phyloP scores from a whole-genome alignment of 108 stramenopile genomes.

The Fistulifera pelliculosa region DNA sequence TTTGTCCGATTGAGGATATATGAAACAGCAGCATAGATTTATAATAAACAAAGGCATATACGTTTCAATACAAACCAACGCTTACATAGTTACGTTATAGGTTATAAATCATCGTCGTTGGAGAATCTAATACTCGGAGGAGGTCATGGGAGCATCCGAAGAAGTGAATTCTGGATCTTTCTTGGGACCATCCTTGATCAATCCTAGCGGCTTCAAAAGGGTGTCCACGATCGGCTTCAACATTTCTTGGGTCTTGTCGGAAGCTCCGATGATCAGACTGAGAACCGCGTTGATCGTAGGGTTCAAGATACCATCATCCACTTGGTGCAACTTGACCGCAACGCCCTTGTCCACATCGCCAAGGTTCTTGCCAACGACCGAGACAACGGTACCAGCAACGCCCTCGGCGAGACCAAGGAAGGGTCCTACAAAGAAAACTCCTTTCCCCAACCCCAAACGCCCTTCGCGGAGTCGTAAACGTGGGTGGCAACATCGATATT shows the following conservation, averaged over 20 bases:
- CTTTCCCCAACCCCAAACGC: constrained; percentile 67
- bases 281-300: constrained; percentile 53
- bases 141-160: neutral
- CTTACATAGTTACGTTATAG: too few relatives aligned
- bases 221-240: constrained; percentile 34
- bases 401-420: constrained; percentile 57
- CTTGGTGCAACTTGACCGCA: constrained; percentile 38
- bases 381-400: constrained; percentile 51
- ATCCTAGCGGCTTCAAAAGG: constrained; percentile 20
- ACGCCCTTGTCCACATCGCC: constrained; percentile 30
- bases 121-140: too few relatives aligned
- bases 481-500: constrained; percentile 44
- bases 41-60: too few relatives aligned
- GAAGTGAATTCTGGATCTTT: constrained; percentile 1
- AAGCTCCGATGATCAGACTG: constrained; percentile 29
- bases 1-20: constrained; percentile 29
- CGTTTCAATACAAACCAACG: too few relatives aligned
- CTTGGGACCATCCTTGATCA: constrained; percentile 11
- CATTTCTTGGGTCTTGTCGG: constrained; percentile 46
- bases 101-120: too few relatives aligned
- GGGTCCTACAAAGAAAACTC: constrained; percentile 34
- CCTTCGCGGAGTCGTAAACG: constrained; percentile 48
- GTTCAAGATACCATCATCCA: constrained; percentile 50
- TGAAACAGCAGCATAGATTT: too few relatives aligned
- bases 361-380: constrained; percentile 33